phyloP scores from a whole-genome alignment of 345 rosid genomes.

The Orychophragmus violaceus region DNA sequence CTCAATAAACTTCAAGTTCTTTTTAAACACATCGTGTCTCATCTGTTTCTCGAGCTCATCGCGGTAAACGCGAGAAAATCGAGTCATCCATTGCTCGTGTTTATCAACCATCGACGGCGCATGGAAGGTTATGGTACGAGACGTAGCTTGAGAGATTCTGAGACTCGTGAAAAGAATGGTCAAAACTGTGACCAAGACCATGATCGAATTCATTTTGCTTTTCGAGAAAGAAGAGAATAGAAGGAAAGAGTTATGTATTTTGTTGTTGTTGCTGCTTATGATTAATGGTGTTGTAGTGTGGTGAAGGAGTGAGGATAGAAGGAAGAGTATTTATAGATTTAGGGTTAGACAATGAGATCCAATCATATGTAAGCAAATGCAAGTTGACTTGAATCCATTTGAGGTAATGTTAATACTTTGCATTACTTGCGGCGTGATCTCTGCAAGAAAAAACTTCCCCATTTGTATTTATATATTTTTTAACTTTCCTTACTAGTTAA shows the following conservation, averaged over 20 bases:
- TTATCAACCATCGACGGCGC: slow-evolving; percentile 6
- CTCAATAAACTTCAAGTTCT: slow-evolving; percentile 37
- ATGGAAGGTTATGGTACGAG: slow-evolving; percentile 18
- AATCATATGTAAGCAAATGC: slow-evolving; percentile 10
- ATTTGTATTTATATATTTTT: background rate
- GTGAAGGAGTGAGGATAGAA: slow-evolving; percentile 1
- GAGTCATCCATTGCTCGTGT: slow-evolving; percentile 34
- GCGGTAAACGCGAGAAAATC: slow-evolving; percentile 23
- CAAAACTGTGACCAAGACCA: slow-evolving; percentile 6
- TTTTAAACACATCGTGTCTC: slow-evolving; percentile 35
- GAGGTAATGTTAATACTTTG: slow-evolving; percentile 1
- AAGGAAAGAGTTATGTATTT: background rate
- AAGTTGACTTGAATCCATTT: slow-evolving; percentile 24
- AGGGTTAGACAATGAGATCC: slow-evolving; percentile 12
- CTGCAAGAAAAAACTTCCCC: slow-evolving; percentile 4
- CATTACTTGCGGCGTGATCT: slow-evolving; percentile 25
- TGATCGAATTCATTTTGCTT: slow-evolving; percentile 18
- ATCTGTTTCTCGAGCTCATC: slow-evolving; percentile 29
- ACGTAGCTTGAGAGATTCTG: slow-evolving; percentile 15
- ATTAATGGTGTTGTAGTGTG: background rate
- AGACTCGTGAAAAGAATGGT: slow-evolving; percentile 7
- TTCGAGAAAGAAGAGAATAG: background rate
- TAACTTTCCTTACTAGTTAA: background rate
- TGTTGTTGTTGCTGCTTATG: background rate
- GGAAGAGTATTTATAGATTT: slow-evolving; percentile 21